These are phyloP conservation scores for Veloboletus limbatus DNA, from an alignment of 1,284 basidiomycete genomes.

Conservation along the genomic window DNA sequence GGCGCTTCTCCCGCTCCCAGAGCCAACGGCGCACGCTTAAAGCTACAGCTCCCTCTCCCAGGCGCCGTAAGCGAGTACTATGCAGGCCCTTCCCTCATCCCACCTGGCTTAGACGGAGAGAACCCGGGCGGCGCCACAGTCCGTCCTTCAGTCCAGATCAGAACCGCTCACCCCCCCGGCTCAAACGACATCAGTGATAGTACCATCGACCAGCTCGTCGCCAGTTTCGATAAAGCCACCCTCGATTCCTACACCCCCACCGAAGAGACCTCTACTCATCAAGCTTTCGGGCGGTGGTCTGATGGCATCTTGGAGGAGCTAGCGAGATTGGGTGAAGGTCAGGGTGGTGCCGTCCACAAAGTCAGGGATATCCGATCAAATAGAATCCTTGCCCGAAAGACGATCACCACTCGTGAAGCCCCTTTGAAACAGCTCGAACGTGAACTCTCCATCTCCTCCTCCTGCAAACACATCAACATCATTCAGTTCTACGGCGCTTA, in stretches of 20 bases:
- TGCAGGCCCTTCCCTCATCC: constrained; percentile 31
- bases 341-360: constrained; percentile 93
- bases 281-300: constrained; percentile 46
- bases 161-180: constrained; percentile 31
- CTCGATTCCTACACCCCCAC: constrained; percentile 36
- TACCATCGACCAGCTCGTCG: constrained; percentile 37
- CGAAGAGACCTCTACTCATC: constrained; percentile 29
- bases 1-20: constrained; percentile 20
- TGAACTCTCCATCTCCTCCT: constrained; percentile 88
- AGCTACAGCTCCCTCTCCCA: constrained; percentile 31
- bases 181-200: constrained; percentile 41
- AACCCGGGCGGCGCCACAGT: constrained; percentile 54
- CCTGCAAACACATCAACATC: constrained; percentile 85
- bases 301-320: constrained; percentile 76
- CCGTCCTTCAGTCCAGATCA: constrained; percentile 42
- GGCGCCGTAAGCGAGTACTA: constrained; percentile 31
- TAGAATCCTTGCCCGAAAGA: constrained; percentile 90
- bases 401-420: constrained; percentile 92
- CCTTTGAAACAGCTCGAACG: constrained; percentile 91
- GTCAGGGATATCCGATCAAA: constrained; percentile 79
- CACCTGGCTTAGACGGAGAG: constrained; percentile 36
- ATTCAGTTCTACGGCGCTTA: constrained; percentile 94
- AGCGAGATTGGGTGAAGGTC: constrained; percentile 85
- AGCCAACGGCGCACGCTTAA: constrained; percentile 30
- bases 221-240: constrained; percentile 25